These are phyloP conservation scores for Suillus spraguei DNA, from an alignment of 768 basidiomycete species.

Conservation along the genomic window DNA sequence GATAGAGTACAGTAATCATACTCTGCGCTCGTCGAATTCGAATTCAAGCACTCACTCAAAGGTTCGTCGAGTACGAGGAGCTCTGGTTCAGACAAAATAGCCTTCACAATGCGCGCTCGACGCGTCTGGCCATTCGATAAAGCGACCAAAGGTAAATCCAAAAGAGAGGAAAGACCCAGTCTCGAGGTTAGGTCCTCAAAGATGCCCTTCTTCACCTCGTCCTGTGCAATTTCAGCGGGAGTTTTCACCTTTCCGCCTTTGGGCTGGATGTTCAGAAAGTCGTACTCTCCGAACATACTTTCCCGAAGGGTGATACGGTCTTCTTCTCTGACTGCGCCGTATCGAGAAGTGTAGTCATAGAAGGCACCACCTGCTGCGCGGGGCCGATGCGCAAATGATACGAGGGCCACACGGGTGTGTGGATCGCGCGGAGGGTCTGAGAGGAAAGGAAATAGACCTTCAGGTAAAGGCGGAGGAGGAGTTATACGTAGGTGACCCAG, in stretches of 20 bases:
- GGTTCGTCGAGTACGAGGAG: conserved; percentile 92
- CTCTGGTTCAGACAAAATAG: conserved; percentile 69
- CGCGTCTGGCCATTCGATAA: conserved; percentile 93
- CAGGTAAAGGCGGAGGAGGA: conserved; percentile 59
- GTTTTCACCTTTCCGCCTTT: conserved; percentile 23
- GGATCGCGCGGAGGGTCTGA: conserved; percentile 46
- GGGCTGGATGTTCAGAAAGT: conserved; percentile 34
- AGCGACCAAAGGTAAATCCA: conserved; percentile 85
- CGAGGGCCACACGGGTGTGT: conserved; percentile 51
- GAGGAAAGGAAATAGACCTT: conserved; percentile 81
- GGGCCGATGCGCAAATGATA: conserved; percentile 69
- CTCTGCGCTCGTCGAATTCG: background rate
- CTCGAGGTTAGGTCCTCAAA: conserved; percentile 56
- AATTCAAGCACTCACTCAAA: conserved; percentile 56
- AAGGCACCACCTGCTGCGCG: conserved; percentile 69
- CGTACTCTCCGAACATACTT: conserved; percentile 61
- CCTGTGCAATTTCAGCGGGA: conserved; percentile 26
- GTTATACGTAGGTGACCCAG: conserved; percentile 71
- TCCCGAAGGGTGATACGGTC: conserved; percentile 78
- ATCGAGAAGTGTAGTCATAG: conserved; percentile 91
- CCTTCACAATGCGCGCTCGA: conserved; percentile 79
- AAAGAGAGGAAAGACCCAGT: conserved; percentile 59
- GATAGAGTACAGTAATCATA: conserved; percentile 4
- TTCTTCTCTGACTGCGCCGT: conserved; percentile 85
- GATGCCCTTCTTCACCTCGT: conserved; percentile 32